Conservation (phyloP, 83 land plant species). For the Thuja plicata region DNA sequence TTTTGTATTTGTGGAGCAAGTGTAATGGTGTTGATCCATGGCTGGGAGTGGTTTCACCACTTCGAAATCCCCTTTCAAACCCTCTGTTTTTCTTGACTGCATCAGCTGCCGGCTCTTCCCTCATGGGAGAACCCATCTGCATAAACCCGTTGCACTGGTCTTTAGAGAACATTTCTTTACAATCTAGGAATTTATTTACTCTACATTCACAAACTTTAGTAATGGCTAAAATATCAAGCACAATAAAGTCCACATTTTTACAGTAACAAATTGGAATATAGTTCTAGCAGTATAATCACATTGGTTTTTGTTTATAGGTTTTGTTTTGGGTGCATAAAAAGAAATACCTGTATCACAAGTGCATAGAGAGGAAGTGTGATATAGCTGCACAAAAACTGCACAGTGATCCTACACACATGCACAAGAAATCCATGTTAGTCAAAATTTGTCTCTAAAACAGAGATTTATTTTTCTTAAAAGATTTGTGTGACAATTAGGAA, state of each 20-base stretch:
- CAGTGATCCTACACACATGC: conserved; percentile 30
- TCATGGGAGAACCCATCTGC: conserved; percentile 76
- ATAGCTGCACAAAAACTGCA: conserved; percentile 51
- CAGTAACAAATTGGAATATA: background rate
- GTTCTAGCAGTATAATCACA: background rate
- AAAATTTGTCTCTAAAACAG: background rate
- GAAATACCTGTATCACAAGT: conserved; percentile 54
- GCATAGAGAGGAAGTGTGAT: conserved; percentile 72
- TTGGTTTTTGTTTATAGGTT: background rate
- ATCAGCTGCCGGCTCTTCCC: conserved; percentile 31
- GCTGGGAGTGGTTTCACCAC: conserved; percentile 30
- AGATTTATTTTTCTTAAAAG: background rate
- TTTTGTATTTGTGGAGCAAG: conserved; percentile 18
- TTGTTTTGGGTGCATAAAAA: background rate
- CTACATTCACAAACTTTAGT: background rate
- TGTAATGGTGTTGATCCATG: conserved; percentile 30
- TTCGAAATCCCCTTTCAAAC: background rate
- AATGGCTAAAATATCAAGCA: too few relatives aligned
- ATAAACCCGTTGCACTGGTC: background rate
- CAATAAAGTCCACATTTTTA: background rate
- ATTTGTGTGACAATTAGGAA: background rate
- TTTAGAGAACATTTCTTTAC: background rate
- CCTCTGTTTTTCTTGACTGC: conserved; percentile 25
- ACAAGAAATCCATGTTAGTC: background rate
- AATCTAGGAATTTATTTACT: background rate